Conservation (phyloP, 257 asterid species). For the Agastache rugosa region DNA sequence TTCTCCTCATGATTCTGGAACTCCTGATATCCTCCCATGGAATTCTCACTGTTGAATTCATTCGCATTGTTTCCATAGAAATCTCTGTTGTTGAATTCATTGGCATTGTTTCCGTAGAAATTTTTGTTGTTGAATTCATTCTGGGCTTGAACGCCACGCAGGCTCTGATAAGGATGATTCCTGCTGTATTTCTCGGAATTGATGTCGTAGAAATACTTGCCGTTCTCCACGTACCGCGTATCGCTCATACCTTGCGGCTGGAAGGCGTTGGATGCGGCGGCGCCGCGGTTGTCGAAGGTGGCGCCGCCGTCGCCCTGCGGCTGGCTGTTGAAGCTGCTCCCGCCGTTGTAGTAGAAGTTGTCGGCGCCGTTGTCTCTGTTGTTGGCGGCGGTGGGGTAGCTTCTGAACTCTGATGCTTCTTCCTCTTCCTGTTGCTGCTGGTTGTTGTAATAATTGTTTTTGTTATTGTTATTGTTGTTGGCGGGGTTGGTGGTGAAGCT, state of each 20-base stretch:
- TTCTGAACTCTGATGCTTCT: slow-evolving; percentile 30
- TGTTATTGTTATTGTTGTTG: slow-evolving; percentile 21
- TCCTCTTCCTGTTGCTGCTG: slow-evolving; percentile 23
- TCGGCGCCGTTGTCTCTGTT: background rate
- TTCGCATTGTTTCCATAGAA: slow-evolving; percentile 35
- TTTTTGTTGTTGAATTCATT: slow-evolving; percentile 38
- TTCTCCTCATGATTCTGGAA: slow-evolving; percentile 49
- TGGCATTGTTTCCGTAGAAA: slow-evolving; percentile 25
- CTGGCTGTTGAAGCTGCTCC: slow-evolving; percentile 43
- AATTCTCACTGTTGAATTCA: slow-evolving; percentile 33
- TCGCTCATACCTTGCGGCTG: slow-evolving; percentile 89
- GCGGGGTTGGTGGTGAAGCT: slow-evolving; percentile 28
- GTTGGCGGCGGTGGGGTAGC: slow-evolving; percentile 35
- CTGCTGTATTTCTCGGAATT: slow-evolving; percentile 48
- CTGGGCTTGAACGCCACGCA: slow-evolving; percentile 31
- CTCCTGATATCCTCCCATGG: slow-evolving; percentile 46
- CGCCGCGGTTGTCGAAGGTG: slow-evolving; percentile 28
- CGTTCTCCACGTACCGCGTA: slow-evolving; percentile 69
- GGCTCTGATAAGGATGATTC: slow-evolving; percentile 54
- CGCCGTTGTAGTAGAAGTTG: slow-evolving; percentile 35
- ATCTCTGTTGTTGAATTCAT: slow-evolving; percentile 39
- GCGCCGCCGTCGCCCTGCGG: slow-evolving; percentile 40
- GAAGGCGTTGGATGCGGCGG: slow-evolving; percentile 33
- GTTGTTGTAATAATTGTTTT: slow-evolving; percentile 34
- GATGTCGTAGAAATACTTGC: slow-evolving; percentile 61